Conservation (phyloP, 2,329 filamentous ascomycete genomes). For the Claviceps citrina region DNA sequence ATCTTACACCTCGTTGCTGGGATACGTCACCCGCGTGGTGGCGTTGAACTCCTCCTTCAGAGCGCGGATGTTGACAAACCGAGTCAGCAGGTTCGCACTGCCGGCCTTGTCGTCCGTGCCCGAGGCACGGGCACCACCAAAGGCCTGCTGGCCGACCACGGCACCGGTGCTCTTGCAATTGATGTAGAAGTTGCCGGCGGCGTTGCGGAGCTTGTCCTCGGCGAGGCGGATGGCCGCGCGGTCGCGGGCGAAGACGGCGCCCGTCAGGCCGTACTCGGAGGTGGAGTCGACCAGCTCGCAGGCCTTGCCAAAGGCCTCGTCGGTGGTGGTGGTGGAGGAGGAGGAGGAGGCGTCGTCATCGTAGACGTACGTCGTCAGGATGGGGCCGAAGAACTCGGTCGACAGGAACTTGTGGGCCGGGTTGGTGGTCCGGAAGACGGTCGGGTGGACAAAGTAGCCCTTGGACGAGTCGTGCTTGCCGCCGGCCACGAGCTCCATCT, state of each 20-base stretch:
- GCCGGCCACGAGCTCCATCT: conserved; percentile 58
- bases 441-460: conserved; percentile 74
- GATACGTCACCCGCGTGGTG: conserved; percentile 49
- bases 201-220: conserved; percentile 55
- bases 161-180: conserved; percentile 70
- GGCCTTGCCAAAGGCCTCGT: conserved; percentile 39
- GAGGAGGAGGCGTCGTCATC: conserved; percentile 39
- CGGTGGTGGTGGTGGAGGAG: neutral
- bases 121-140: conserved; percentile 51
- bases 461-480: conserved; percentile 63
- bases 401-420: conserved; percentile 59
- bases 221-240: conserved; percentile 49
- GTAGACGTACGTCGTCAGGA: conserved; percentile 63
- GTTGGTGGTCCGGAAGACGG: conserved; percentile 62
- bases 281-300: conserved; percentile 55
- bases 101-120: conserved; percentile 64
- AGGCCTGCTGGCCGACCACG: conserved; percentile 58
- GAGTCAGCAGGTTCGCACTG: conserved; percentile 44
- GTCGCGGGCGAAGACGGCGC: conserved; percentile 59
- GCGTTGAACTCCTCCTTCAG: conserved; percentile 63
- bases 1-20: conserved; percentile 56
- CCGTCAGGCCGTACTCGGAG: conserved; percentile 64
- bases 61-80: conserved; percentile 51
- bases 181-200: conserved; percentile 73
- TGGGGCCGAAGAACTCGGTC: conserved; percentile 69